A percentile compares a stretch with the other conserved stretches of the same genome.
Evolutionary conservation across 352 stramenopile species (phyloP).

Genomic region (Peronospora farinosa): DNA sequence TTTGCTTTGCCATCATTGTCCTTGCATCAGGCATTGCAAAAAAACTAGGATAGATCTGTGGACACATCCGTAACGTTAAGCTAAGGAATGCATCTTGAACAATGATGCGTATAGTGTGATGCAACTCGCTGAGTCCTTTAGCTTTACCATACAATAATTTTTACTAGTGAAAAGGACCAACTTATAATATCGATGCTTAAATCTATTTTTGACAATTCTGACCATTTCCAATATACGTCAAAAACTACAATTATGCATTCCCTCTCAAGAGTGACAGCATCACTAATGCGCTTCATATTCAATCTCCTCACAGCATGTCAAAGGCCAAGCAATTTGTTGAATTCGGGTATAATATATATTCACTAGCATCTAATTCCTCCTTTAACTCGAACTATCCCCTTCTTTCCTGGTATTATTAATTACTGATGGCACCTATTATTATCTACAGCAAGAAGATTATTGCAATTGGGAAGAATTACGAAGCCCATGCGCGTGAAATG

Average conservation of each 20-base stretch:
- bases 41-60: constrained; percentile 9
- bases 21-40: constrained; percentile 9
- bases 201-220: no score
- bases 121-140: no score
- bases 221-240: no score
- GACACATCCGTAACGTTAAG: constrained; percentile 18
- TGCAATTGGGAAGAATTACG: constrained; percentile 83
- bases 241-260: no score
- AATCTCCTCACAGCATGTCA: constrained; percentile 9
- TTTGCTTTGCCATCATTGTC: constrained; percentile 4
- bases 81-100: no score
- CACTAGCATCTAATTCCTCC: neutral
- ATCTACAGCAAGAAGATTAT: constrained; percentile 73
- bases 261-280: constrained; percentile 10
- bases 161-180: no score
- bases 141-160: no score
- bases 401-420: constrained; percentile 8
- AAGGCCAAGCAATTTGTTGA: constrained; percentile 53
- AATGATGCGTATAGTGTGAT: no score
- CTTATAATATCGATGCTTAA: no score
- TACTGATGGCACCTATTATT: neutral
- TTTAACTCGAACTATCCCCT: neutral
- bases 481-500: constrained; percentile 77
- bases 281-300: neutral
- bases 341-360: constrained; percentile 40